Conservation (phyloP, 2,329 filamentous ascomycete genomes). For the Curvularia spicifera region DNA sequence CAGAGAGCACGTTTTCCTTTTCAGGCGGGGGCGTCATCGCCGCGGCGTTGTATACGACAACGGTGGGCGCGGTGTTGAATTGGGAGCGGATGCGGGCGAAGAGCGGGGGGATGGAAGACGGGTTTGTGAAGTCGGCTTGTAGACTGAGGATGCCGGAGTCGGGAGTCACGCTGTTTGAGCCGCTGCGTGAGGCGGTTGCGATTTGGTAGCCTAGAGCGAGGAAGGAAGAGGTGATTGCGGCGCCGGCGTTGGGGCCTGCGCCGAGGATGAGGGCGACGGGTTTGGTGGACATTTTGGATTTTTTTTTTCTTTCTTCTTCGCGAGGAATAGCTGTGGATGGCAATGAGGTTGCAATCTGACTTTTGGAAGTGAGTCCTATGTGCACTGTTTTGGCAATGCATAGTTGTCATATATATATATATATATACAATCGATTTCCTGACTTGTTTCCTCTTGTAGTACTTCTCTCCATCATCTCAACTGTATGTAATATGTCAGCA, state of each 20-base stretch:
- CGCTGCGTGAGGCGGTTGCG: slow-evolving; percentile 11
- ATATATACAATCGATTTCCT: background rate
- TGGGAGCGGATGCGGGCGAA: background rate
- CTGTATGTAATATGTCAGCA: background rate
- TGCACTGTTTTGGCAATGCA: background rate
- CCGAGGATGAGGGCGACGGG: slow-evolving; percentile 37
- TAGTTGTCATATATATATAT: background rate
- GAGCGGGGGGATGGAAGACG: background rate
- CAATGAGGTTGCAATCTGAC: background rate
- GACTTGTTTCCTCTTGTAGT: background rate
- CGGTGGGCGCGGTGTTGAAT: background rate
- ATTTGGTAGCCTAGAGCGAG: slow-evolving; percentile 28
- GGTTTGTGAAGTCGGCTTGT: background rate
- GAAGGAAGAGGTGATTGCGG: slow-evolving; percentile 27
- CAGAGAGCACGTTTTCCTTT: background rate
- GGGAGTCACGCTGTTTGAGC: background rate
- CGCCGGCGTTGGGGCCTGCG: slow-evolving; percentile 32
- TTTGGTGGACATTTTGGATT: slow-evolving; percentile 19
- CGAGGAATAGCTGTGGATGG: no score
- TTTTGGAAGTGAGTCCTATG: background rate
- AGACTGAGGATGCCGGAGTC: background rate
- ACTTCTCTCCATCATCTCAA: background rate
- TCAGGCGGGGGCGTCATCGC: background rate
- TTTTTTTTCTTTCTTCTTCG: no score
- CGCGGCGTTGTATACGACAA: background rate